phyloP scores from a whole-genome alignment of 2,329 filamentous ascomycete genomes.

The Aspergillus caelatus region DNA sequence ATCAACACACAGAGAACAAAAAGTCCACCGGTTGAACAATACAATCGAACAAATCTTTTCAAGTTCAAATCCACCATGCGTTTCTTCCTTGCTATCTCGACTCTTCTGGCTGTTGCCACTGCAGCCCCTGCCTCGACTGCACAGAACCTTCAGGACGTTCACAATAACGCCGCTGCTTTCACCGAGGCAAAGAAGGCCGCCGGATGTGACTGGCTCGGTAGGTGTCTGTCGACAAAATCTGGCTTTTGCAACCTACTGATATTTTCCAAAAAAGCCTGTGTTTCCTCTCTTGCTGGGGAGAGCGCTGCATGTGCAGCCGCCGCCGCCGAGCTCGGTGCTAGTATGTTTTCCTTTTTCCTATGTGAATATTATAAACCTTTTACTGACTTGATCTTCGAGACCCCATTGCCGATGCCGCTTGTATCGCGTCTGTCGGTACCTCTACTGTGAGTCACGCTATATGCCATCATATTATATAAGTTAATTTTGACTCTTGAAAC shows the following conservation, averaged over 20 bases:
- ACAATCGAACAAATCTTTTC: neutral
- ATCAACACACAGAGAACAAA: neutral
- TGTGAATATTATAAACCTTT: rapidly evolving
- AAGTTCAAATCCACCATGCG: neutral
- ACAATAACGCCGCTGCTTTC: neutral
- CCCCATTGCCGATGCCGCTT: neutral
- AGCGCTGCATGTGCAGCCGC: neutral
- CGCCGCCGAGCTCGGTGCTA: neutral
- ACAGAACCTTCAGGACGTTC: neutral
- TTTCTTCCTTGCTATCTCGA: neutral
- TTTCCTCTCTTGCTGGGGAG: neutral
- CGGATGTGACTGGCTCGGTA: neutral
- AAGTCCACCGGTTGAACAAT: too few species aligned
- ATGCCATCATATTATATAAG: neutral
- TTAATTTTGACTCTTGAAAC: neutral
- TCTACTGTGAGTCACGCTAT: neutral
- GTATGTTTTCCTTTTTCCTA: neutral
- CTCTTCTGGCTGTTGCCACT: neutral
- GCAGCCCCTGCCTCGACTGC: neutral
- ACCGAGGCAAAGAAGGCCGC: neutral
- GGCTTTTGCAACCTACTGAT: neutral
- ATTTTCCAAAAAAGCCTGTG: neutral
- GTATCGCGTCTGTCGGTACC: neutral
- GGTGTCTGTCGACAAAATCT: neutral
- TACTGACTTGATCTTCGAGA: neutral